Conservation (phyloP, 2,329 filamentous ascomycete genomes). For the Alternaria sp. region DNA sequence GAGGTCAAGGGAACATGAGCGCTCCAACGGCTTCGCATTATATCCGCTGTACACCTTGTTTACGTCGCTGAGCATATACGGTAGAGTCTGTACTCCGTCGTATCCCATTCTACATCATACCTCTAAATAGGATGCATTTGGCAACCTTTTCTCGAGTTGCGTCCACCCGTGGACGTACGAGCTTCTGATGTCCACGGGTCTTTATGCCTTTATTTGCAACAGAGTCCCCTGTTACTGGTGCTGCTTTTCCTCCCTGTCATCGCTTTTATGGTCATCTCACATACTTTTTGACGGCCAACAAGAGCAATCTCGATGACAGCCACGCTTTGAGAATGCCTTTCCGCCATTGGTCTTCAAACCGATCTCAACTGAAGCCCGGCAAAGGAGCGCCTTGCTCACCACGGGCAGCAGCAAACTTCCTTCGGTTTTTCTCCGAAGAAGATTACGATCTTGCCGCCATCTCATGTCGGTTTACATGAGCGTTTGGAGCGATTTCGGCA, state of each 20-base stretch:
- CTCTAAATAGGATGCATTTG: background rate
- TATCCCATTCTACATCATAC: background rate
- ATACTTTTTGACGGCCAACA: background rate
- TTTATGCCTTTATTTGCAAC: no score
- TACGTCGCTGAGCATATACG: background rate
- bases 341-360: background rate
- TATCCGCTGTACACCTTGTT: background rate
- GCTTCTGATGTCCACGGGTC: no score
- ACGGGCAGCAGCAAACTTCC: background rate
- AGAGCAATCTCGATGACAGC: background rate
- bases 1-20: background rate
- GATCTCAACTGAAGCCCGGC: background rate
- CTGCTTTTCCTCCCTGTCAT: background rate
- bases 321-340: background rate
- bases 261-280: background rate
- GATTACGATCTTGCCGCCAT: background rate
- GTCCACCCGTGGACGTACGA: background rate
- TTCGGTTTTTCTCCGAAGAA: background rate
- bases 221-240: background rate
- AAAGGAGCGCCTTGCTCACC: background rate
- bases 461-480: background rate
- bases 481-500: background rate
- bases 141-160: background rate
- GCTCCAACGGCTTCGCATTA: background rate
- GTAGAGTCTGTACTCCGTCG: background rate